Evolutionary conservation across 2,329 filamentous ascomycete species (phyloP), one percentile per base, ranked within the genome.

Genomic region (Cladophialophora bantiana): DNA sequence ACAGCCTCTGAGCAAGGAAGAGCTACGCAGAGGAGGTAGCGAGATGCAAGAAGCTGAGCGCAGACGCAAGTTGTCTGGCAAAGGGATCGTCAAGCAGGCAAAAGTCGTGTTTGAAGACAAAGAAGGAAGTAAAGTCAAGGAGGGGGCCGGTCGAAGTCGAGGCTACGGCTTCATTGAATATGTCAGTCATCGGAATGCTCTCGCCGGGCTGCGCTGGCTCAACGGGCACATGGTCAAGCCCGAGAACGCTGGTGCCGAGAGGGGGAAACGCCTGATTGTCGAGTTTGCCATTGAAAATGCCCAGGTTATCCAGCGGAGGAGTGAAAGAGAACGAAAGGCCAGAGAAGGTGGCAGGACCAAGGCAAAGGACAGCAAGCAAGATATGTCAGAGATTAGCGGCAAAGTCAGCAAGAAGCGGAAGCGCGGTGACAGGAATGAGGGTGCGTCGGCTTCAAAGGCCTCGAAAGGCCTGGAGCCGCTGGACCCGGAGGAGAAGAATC

Each of bases 121-220:
- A 40, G 89, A 95, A 73, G 95, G 95, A 54, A 88, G 88, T 74
- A 98, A 97, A 81, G 88, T 97, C 13, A 80, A 85, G 7, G 93
- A 96, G 79, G 84, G 86, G 52, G 93, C 91, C 7, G 94, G 94
- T 55, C 87, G 91, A 76, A 95, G 91, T 77, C 88, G 94, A 77
- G 95, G 95, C 4, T 99, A 99, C 77, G 95, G 96, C 12, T 99
- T 99, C 82, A 91, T 99, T 72, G 95, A 99, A 81, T 99, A 97
- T 80, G 91, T 89, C 71, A 95, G 92, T 35, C 95, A 99, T 76
- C 90, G 95, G 58, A 94, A 90, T 84, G 95, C 95, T 13, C 84
- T 99, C 45, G 98, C 98, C 92, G 95, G 93, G 31, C 83, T 99
- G 69, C 86, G 95, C 55, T 98, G 93, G 89, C 84, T 99, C 65